Percentiles rank a stretch among this genome's conserved stretches.
Conservation (phyloP, 257 asterid genomes). For the Solanum ahanhuiri region DNA sequence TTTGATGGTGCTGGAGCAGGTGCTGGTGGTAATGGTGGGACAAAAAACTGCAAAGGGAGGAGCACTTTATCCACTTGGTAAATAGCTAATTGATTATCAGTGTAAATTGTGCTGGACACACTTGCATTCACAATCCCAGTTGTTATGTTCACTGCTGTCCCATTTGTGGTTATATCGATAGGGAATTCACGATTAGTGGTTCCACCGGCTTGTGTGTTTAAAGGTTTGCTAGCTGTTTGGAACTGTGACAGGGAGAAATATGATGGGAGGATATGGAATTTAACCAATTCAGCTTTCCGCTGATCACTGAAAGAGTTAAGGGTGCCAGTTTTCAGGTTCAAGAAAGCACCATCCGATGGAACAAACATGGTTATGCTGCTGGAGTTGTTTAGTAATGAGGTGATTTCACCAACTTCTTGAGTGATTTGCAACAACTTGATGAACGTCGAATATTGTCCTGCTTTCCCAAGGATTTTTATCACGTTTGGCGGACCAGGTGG, state of each 20-base stretch:
- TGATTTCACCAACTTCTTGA: slow-evolving; percentile 31
- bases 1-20: slow-evolving; percentile 40
- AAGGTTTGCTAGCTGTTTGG: slow-evolving; percentile 36
- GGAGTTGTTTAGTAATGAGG: slow-evolving; percentile 35
- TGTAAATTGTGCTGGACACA: slow-evolving; percentile 22
- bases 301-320: slow-evolving; percentile 31
- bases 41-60: slow-evolving; percentile 28
- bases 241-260: slow-evolving; percentile 24
- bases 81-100: slow-evolving; percentile 37
- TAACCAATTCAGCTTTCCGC: slow-evolving; percentile 26
- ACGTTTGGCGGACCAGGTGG: slow-evolving; percentile 31
- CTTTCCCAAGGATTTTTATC: slow-evolving; percentile 40
- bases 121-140: slow-evolving; percentile 43
- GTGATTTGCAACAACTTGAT: slow-evolving; percentile 45
- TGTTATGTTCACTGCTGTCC: slow-evolving; percentile 29
- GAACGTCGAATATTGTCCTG: slow-evolving; percentile 28
- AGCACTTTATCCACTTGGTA: slow-evolving; percentile 42
- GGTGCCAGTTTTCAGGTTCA: slow-evolving; percentile 27
- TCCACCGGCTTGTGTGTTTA: slow-evolving; percentile 47
- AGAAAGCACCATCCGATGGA: slow-evolving; percentile 36
- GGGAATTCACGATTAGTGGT: slow-evolving; percentile 18
- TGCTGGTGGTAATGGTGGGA: slow-evolving; percentile 27
- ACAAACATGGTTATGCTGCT: slow-evolving; percentile 36
- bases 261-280: slow-evolving; percentile 32
- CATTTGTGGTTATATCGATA: slow-evolving; percentile 31